phyloP scores from a whole-genome alignment of 805 yeast genomes.

The Saturnispora diversa region DNA sequence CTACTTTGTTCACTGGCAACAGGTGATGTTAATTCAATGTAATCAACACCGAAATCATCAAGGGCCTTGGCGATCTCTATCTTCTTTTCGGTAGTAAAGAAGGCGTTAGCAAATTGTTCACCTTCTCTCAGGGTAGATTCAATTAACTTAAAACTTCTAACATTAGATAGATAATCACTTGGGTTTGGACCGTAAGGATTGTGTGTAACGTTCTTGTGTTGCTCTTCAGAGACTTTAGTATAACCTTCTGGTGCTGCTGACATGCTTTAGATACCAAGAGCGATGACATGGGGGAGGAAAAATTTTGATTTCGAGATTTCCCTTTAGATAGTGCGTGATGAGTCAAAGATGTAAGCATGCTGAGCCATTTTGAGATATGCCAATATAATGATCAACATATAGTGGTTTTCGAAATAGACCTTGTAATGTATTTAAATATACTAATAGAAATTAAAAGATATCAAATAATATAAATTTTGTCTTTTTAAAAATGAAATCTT shows the following conservation, averaged over 20 bases:
- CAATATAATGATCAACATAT: too few species aligned
- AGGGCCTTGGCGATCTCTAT: slow-evolving; percentile 95
- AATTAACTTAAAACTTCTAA: slow-evolving; percentile 78
- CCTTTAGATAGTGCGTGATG: too few species aligned
- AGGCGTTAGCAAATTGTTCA: slow-evolving; percentile 97
- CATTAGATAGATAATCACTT: slow-evolving; percentile 84
- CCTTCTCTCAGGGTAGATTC: slow-evolving; percentile 97
- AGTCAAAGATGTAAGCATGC: too few species aligned
- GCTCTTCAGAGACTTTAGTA: slow-evolving; percentile 41
- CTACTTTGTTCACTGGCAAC: slow-evolving; percentile 95
- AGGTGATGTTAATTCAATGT: slow-evolving; percentile 95
- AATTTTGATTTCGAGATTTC: too few species aligned
- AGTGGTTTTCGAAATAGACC: too few species aligned
- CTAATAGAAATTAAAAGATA: too few species aligned
- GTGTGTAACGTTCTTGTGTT: slow-evolving; percentile 28
- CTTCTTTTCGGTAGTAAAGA: slow-evolving; percentile 88
- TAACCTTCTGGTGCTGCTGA: slow-evolving; percentile 18
- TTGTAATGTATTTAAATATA: too few species aligned
- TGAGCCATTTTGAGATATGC: too few species aligned
- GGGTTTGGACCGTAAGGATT: slow-evolving; percentile 93
- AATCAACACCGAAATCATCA: slow-evolving; percentile 97
- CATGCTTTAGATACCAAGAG: too few species aligned
- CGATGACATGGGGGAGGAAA: too few species aligned
- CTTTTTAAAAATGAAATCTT: too few species aligned
- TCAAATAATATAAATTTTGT: too few species aligned